Percentiles rank a stretch among this genome's conserved stretches.
Conservation (phyloP, 2,329 filamentous ascomycete genomes). For the Lizonia empirigonia region DNA sequence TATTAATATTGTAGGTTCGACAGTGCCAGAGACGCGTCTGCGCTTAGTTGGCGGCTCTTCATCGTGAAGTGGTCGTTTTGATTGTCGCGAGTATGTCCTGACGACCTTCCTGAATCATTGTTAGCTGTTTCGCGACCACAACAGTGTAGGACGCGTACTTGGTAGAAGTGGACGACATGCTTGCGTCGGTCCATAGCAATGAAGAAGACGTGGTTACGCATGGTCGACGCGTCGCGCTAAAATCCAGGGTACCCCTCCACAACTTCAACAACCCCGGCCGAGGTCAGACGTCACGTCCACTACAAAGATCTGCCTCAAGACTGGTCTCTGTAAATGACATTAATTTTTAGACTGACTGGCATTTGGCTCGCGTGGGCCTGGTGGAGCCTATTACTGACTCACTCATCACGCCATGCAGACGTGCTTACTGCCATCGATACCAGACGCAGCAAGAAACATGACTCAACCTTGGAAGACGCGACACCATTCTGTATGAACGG, state of each 20-base stretch:
- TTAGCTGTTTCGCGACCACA: slow-evolving; percentile 22
- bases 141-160: slow-evolving; percentile 26
- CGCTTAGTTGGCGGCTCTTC: slow-evolving; percentile 46
- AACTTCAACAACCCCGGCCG: not conserved
- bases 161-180: slow-evolving; percentile 31
- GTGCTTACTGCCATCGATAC: slow-evolving; percentile 2
- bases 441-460: slow-evolving; percentile 4
- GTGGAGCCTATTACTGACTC: not conserved
- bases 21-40: slow-evolving; percentile 38
- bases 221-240: slow-evolving; percentile 31
- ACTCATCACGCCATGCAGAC: slow-evolving; percentile 1
- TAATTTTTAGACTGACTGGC: too few species aligned
- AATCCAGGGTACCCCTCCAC: not conserved
- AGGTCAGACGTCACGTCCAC: not conserved
- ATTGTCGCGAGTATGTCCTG: slow-evolving; percentile 46
- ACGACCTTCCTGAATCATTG: slow-evolving; percentile 31
- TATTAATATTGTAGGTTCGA: slow-evolving; percentile 19
- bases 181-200: slow-evolving; percentile 15
- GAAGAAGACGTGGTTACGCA: slow-evolving; percentile 24
- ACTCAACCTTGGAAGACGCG: too few species aligned
- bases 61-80: slow-evolving; percentile 35
- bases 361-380: too few species aligned
- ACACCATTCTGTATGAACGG: slow-evolving; percentile 1
- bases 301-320: not conserved
- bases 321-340: too few species aligned